Conservation (phyloP, 306 rosid genomes). For the Glycine soja region DNA sequence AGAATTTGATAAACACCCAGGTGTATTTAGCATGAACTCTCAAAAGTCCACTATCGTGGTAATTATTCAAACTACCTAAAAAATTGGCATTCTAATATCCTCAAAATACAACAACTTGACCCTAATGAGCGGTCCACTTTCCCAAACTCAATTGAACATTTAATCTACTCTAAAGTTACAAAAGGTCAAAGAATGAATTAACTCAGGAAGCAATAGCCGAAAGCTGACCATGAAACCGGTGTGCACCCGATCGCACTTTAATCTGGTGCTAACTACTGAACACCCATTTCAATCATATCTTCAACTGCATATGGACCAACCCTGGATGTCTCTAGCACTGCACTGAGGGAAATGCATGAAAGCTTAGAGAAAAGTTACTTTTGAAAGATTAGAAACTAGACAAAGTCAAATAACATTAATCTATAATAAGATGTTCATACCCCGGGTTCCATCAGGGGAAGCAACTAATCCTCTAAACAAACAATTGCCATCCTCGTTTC, state of each 20-base stretch:
- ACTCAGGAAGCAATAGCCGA: conserved; percentile 25
- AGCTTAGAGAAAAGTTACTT: conserved; percentile 19
- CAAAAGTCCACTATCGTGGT: background rate
- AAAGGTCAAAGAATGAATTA: conserved; percentile 45
- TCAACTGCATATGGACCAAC: conserved; percentile 65
- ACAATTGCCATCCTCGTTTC: conserved; percentile 75
- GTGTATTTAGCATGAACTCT: background rate
- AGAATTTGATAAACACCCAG: background rate
- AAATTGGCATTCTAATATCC: conserved; percentile 38
- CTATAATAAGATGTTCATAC: conserved; percentile 48
- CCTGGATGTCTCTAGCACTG: conserved; percentile 87
- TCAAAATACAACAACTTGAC: conserved; percentile 42
- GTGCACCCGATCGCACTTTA: background rate
- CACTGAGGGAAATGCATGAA: conserved; percentile 14
- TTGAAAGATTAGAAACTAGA: conserved; percentile 13
- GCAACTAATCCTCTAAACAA: conserved; percentile 87
- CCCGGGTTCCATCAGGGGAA: conserved; percentile 82
- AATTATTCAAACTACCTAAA: conserved; percentile 22
- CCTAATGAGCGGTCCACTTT: conserved; percentile 20
- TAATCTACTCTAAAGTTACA: conserved; percentile 37
- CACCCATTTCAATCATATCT: conserved; percentile 83
- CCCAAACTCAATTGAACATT: conserved; percentile 31
- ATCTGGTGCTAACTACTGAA: conserved; percentile 56
- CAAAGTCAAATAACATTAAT: background rate
- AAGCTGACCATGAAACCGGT: conserved; percentile 23